Evolutionary conservation across 179 eudicot genomes (phyloP).

Genomic region (Vitellaria paradoxa): DNA sequence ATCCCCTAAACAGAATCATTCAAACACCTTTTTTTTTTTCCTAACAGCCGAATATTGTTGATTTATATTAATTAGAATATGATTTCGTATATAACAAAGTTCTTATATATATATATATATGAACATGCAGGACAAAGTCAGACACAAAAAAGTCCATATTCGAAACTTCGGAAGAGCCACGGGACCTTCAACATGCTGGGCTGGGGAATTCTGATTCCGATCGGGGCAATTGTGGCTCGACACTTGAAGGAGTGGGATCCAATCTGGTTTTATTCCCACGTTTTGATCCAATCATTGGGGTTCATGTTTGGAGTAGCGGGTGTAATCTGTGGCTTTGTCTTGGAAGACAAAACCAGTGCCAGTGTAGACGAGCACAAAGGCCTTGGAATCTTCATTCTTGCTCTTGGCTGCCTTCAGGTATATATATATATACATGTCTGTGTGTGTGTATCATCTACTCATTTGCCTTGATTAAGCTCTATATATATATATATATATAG

Average conservation of each 20-base stretch:
- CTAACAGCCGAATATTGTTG: too few relatives aligned
- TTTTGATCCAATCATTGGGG: conserved; percentile 43
- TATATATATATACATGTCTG: too few relatives aligned
- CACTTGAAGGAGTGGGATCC: conserved; percentile 72
- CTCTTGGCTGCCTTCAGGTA: conserved; percentile 81
- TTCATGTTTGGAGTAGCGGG: conserved; percentile 69
- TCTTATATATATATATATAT: not conserved
- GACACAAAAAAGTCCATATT: conserved; percentile 35
- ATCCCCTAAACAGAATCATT: too few relatives aligned
- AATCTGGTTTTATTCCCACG: conserved; percentile 80
- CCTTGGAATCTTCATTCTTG: conserved; percentile 59
- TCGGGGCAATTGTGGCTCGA: conserved; percentile 71
- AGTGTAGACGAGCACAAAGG: conserved; percentile 51
- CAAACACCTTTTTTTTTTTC: too few relatives aligned
- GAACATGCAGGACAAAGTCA: conserved; percentile 46
- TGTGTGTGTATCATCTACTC: not conserved
- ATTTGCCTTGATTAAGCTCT: not conserved
- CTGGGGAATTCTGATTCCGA: conserved; percentile 77
- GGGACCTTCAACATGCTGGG: conserved; percentile 82
- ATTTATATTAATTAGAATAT: too few relatives aligned
- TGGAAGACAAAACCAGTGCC: conserved; percentile 37
- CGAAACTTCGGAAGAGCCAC: conserved; percentile 50
- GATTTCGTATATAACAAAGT: too few relatives aligned
- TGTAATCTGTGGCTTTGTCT: conserved; percentile 61
- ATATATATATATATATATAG: too few relatives aligned